A percentile compares a stretch with the other conserved stretches of the same genome.
Conservation (phyloP, 139 green algal species). For the Pseudopediastrum boryanum region DNA sequence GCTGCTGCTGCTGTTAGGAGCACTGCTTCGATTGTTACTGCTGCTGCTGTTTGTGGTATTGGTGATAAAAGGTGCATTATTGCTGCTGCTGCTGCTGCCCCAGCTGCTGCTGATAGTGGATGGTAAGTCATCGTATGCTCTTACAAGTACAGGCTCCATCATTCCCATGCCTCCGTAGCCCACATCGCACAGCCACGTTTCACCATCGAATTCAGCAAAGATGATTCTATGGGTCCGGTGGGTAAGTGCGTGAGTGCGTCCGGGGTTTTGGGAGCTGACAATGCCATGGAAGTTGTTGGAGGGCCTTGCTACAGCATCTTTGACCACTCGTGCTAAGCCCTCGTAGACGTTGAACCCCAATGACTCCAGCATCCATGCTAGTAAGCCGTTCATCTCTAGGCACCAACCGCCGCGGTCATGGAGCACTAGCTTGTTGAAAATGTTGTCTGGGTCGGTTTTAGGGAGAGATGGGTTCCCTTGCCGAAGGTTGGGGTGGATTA, state of each 20-base stretch:
- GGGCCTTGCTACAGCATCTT: background rate
- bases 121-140: constrained; percentile 13
- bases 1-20: constrained; percentile 2
- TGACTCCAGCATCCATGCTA: background rate
- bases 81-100: background rate
- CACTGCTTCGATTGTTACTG: background rate
- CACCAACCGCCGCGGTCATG: background rate
- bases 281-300: background rate
- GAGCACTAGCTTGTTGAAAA: background rate
- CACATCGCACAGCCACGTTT: background rate
- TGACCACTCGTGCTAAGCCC: background rate
- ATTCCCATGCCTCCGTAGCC: constrained; percentile 10
- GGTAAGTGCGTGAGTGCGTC: background rate
- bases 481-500: background rate
- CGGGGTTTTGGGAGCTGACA: background rate
- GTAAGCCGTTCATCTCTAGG: background rate
- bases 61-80: too few species aligned
- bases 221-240: background rate
- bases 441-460: background rate
- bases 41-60: background rate
- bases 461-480: background rate
- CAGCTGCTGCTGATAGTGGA: background rate
- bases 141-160: background rate
- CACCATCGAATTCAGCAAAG: background rate
- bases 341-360: background rate